Evolutionary conservation across 768 basidiomycete species (phyloP).

Genomic region (Tylopilus sp.): DNA sequence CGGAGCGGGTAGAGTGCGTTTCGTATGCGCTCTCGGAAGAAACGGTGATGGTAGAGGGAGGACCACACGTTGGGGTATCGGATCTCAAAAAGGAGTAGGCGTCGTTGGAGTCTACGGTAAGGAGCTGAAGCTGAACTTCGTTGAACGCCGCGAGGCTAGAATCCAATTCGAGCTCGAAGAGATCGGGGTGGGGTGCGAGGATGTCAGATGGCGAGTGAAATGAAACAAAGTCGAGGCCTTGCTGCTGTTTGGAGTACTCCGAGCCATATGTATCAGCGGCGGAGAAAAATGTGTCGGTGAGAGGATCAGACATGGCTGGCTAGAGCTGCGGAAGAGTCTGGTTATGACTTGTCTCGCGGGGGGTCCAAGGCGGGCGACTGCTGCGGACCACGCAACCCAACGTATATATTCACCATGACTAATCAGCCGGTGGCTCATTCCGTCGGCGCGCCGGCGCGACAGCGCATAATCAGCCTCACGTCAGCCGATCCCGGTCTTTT

Average conservation of each 20-base stretch:
- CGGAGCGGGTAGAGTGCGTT: constrained; percentile 63
- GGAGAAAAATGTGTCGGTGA: constrained; percentile 31
- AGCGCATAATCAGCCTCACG: constrained; percentile 13
- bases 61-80: constrained; percentile 62
- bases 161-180: constrained; percentile 83
- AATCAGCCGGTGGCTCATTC: constrained; percentile 30
- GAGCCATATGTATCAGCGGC: constrained; percentile 35
- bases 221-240: constrained; percentile 63
- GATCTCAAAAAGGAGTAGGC: constrained; percentile 62
- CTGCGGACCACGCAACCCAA: constrained; percentile 34
- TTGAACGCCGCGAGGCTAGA: constrained; percentile 63
- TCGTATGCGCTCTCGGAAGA: constrained; percentile 77
- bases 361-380: constrained; percentile 1
- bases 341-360: constrained; percentile 16
- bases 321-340: constrained; percentile 25
- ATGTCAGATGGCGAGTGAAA: constrained; percentile 68
- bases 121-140: constrained; percentile 57
- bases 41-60: constrained; percentile 74
- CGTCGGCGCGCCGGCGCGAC: constrained; percentile 17
- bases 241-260: constrained; percentile 37
- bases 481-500: constrained; percentile 3
- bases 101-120: constrained; percentile 62
- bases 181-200: constrained; percentile 74
- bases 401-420: constrained; percentile 35
- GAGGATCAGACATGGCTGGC: constrained; percentile 31